Conservation (phyloP, 768 basidiomycete species). For the Termitomyces sp. region DNA sequence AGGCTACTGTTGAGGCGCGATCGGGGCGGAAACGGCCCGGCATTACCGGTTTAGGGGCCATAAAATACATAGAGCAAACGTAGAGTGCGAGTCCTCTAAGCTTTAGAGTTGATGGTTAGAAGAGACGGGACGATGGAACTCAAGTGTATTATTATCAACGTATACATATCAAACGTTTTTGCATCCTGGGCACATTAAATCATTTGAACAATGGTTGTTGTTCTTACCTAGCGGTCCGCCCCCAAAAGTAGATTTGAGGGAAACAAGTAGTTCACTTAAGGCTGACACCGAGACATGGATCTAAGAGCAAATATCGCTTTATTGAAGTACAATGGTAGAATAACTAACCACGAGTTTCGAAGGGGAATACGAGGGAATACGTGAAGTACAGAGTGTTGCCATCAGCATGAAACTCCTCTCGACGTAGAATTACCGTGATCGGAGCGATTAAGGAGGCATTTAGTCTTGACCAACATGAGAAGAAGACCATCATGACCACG, state of each 20-base stretch:
- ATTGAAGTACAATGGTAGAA: background rate
- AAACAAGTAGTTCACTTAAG: background rate
- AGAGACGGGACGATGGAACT: too few relatives aligned
- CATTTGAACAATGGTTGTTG: background rate
- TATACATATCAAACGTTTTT: too few relatives aligned
- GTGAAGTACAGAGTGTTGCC: constrained; percentile 42
- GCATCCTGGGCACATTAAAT: too few relatives aligned
- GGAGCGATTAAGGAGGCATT: constrained; percentile 83
- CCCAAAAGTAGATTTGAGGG: background rate
- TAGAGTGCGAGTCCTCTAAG: too few relatives aligned
- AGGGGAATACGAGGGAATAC: background rate
- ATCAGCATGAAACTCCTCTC: constrained; percentile 84
- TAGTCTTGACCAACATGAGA: constrained; percentile 45
- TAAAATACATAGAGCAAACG: too few relatives aligned
- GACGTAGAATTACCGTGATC: constrained; percentile 61
- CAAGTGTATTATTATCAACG: too few relatives aligned
- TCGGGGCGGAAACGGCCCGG: too few relatives aligned
- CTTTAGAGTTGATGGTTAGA: too few relatives aligned
- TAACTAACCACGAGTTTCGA: background rate
- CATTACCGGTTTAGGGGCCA: too few relatives aligned
- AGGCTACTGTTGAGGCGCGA: too few relatives aligned
- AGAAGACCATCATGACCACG: constrained; percentile 35
- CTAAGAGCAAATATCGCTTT: background rate
- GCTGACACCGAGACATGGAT: background rate
- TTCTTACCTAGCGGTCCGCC: background rate